These are phyloP conservation scores for Hibiscus tridactylites DNA, from an alignment of 345 rosid species.

Conservation along the genomic window DNA sequence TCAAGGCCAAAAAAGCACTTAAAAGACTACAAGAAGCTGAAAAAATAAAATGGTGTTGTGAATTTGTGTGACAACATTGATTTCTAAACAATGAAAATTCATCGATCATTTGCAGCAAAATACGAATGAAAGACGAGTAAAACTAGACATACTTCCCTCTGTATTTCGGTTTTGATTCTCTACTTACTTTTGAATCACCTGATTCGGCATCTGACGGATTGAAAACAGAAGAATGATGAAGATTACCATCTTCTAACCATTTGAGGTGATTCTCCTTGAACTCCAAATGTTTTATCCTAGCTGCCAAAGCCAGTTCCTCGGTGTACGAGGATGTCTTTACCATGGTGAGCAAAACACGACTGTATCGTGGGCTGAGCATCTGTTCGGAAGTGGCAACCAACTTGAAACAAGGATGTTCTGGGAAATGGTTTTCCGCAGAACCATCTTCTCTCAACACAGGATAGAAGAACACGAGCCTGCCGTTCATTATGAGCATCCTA, in stretches of 20 bases:
- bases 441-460: constrained; percentile 75
- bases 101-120: background rate
- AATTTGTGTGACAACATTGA: background rate
- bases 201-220: constrained; percentile 34
- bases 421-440: constrained; percentile 36
- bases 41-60: no score
- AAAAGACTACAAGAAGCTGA: no score
- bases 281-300: constrained; percentile 61
- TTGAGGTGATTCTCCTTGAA: constrained; percentile 85
- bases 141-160: background rate
- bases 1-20: no score
- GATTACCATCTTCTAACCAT: constrained; percentile 86
- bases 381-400: constrained; percentile 73
- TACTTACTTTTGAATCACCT: background rate
- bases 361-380: constrained; percentile 76
- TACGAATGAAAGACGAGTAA: background rate
- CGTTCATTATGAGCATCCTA: constrained; percentile 75
- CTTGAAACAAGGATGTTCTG: constrained; percentile 75
- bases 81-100: background rate
- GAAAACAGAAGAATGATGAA: constrained; percentile 80
- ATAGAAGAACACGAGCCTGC: constrained; percentile 84
- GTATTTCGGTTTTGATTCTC: background rate
- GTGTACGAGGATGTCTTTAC: constrained; percentile 60
- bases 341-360: constrained; percentile 81
- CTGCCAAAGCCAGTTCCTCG: constrained; percentile 48